Evolutionary conservation across 192 early-diverging fungal species (phyloP).

Genomic region (Mycoemilia scoparia): DNA sequence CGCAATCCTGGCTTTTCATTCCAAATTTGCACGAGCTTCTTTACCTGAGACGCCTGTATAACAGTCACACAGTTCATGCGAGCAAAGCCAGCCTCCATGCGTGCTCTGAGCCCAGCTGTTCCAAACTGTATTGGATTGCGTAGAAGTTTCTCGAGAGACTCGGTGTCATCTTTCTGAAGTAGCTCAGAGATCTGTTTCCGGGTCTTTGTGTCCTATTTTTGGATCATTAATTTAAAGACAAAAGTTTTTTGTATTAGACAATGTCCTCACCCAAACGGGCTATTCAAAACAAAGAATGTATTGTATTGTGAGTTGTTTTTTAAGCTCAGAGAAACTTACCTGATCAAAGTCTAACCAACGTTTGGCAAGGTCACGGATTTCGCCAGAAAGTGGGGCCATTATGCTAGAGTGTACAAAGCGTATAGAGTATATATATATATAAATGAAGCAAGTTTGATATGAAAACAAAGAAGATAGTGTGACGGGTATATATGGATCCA

Average conservation of each 20-base stretch:
- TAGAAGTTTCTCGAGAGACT: constrained; percentile 14
- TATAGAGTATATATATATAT: too few species aligned
- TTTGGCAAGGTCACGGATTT: too few species aligned
- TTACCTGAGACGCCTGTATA: constrained; percentile 83
- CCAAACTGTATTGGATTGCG: constrained; percentile 56
- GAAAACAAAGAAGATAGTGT: too few species aligned
- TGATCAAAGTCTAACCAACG: too few species aligned
- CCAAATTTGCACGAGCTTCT: constrained; percentile 12
- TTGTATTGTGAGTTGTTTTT: too few species aligned
- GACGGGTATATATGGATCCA: too few species aligned
- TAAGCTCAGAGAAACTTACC: too few species aligned
- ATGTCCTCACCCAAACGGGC: too few species aligned
- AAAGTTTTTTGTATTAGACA: background rate
- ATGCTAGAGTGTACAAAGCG: too few species aligned
- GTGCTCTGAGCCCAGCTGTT: constrained; percentile 71
- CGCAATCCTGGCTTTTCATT: background rate
- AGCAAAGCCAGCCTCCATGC: constrained; percentile 88
- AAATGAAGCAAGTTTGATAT: too few species aligned
- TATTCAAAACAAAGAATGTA: too few species aligned
- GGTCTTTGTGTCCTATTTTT: constrained; percentile 15
- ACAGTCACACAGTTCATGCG: constrained; percentile 88
- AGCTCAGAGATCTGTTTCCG: constrained; percentile 19
- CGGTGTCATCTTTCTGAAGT: constrained; percentile 6
- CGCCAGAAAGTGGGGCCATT: too few species aligned
- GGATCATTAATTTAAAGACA: background rate